Evolutionary conservation across 371 early-diverging fungal species (phyloP).

Genomic region (Mucor velutinosus): DNA sequence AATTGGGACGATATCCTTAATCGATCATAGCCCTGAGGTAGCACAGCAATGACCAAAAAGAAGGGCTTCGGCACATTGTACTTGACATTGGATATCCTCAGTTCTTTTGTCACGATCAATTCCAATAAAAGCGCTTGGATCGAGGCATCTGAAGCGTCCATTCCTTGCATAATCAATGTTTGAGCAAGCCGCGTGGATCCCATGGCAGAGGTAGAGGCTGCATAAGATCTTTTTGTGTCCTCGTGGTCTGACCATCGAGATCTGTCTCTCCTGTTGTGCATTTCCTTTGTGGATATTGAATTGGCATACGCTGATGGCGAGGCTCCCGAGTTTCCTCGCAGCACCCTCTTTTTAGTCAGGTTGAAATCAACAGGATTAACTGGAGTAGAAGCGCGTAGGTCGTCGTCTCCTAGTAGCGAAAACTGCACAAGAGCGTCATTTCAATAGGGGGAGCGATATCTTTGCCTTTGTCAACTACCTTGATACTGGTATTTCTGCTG

Average conservation of each 20-base stretch:
- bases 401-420: constrained; percentile 11
- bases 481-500: constrained; percentile 15
- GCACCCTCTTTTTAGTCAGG: constrained; percentile 16
- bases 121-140: constrained; percentile 56
- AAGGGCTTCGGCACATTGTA: constrained; percentile 57
- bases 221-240: constrained; percentile 20
- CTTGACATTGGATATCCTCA: constrained; percentile 48
- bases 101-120: constrained; percentile 54
- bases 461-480: constrained; percentile 1
- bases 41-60: constrained; percentile 40
- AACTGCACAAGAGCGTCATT: neutral
- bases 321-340: neutral
- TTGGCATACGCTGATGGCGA: neutral
- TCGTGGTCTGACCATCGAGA: constrained; percentile 22
- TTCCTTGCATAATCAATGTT: constrained; percentile 45
- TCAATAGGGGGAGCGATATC: too few species aligned
- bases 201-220: constrained; percentile 2
- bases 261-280: constrained; percentile 6
- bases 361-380: constrained; percentile 53
- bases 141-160: constrained; percentile 46
- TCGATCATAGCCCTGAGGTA: constrained; percentile 34
- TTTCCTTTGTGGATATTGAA: constrained; percentile 5
- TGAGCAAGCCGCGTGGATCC: constrained; percentile 42
- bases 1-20: constrained; percentile 32
- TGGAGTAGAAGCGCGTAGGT: constrained; percentile 16